phyloP scores from a whole-genome alignment of 164 flowering plant genomes.

The Chimonanthus salicifolius region DNA sequence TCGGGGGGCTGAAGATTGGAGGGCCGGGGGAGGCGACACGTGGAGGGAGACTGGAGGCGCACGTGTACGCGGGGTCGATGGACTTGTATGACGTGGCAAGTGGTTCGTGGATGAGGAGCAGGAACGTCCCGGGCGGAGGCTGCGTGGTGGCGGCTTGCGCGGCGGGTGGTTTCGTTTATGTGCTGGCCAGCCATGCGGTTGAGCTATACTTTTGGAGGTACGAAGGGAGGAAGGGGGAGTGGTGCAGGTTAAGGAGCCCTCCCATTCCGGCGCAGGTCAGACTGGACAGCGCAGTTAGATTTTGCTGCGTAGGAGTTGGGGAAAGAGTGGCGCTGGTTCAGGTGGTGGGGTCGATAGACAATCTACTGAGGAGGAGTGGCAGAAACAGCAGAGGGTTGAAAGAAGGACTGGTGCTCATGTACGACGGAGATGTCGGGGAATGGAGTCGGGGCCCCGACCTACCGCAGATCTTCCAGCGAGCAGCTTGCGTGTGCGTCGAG shows the following conservation, averaged over 20 bases:
- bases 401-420: slow-evolving; percentile 66
- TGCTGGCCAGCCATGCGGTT: slow-evolving; percentile 79
- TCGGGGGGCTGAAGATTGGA: slow-evolving; percentile 81
- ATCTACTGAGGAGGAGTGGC: slow-evolving; percentile 64
- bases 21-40: slow-evolving; percentile 17
- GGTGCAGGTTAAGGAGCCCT: slow-evolving; percentile 63
- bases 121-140: slow-evolving; percentile 80
- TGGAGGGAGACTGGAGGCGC: slow-evolving; percentile 37
- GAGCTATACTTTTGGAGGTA: slow-evolving; percentile 87
- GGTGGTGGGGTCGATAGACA: slow-evolving; percentile 66
- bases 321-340: slow-evolving; percentile 56
- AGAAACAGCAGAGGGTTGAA: slow-evolving; percentile 48
- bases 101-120: slow-evolving; percentile 65
- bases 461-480: slow-evolving; percentile 64
- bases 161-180: slow-evolving; percentile 48
- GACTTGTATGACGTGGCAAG: slow-evolving; percentile 72
- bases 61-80: slow-evolving; percentile 74
- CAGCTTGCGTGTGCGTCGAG: slow-evolving; percentile 67
- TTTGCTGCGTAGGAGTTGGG: slow-evolving; percentile 66
- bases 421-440: slow-evolving; percentile 45
- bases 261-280: slow-evolving; percentile 73
- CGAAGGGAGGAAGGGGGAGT: slow-evolving; percentile 55
- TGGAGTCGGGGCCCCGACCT: slow-evolving; percentile 73
- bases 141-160: slow-evolving; percentile 89
- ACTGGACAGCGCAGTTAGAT: slow-evolving; percentile 61